Base-by-base conservation (phyloP, 176 grass and related monocot species). In the Dendrocalamus sinicus region DNA sequence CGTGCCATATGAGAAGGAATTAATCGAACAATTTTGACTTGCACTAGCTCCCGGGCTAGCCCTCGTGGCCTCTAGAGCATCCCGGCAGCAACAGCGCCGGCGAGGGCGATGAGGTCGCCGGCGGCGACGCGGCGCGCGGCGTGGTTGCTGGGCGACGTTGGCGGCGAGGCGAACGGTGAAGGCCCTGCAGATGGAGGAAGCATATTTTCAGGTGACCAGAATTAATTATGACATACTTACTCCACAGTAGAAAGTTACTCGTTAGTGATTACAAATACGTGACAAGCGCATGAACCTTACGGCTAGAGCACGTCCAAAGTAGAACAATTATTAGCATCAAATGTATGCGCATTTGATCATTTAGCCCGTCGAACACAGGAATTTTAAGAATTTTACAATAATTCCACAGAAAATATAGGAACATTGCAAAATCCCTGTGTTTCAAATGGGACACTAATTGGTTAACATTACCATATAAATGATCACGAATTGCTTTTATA, bases 121-220 rank as follows among this genome's bases (percentile, higher is more conserved):
- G 14, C 17, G 11, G 64, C 30, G 84, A 58, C 28, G 86, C 88
- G 43, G 23, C 55, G 57, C 20, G 16, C 60, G 52, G 59, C 88
- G 41, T 12, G 5, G 73, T 47, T 89, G 51, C n/a, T 50, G 13
- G 54, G 32, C 41, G 75, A 30, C 9, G 7, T 20, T 63, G 85
- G 81, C 67, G 87, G 76, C 70, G 87, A 84, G 23, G 84, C 50
- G 48, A 14, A 9, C 10, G 92, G 81, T 20, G 80, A 61, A 3
- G 53, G 22, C 26, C 87, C 87, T 91, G 67, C 15, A 71, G n/a
- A 43, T 22, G 11, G 7, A 37, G 4, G 30, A 12, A 32, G 17
- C 51, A 55, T 39, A 57, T 46, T 46, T 78, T 28, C 76, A 28
- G 40, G 22, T 46, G n/a, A 46, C 3, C 75, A 60, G 54, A 5